These are phyloP conservation scores for Plantago major DNA, from an alignment of 257 asterid species.

Conservation along the genomic window DNA sequence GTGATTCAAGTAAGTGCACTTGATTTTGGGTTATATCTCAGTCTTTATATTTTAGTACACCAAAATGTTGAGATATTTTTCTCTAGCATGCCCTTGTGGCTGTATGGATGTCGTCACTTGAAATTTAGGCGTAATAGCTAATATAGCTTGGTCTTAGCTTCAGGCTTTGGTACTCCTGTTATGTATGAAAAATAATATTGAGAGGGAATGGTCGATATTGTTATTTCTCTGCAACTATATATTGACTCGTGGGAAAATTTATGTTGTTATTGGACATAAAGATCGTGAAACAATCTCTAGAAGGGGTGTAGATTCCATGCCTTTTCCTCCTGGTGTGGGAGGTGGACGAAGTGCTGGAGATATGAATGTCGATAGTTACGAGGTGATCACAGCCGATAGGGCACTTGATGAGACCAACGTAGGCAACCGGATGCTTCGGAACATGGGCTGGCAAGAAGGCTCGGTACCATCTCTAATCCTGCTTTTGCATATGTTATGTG, in stretches of 20 bases:
- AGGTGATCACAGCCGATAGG: slow-evolving; percentile 80
- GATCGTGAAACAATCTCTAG: slow-evolving; percentile 71
- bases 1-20: slow-evolving; percentile 80
- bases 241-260: slow-evolving; percentile 72
- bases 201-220: slow-evolving; percentile 48
- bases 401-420: slow-evolving; percentile 93
- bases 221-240: slow-evolving; percentile 37
- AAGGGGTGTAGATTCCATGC: slow-evolving; percentile 91
- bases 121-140: slow-evolving; percentile 25
- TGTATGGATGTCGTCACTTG: slow-evolving; percentile 24
- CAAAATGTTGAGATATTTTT: slow-evolving; percentile 20
- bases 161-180: slow-evolving; percentile 34
- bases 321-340: slow-evolving; percentile 99
- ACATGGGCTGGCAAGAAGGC: slow-evolving; percentile 99
- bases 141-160: slow-evolving; percentile 33
- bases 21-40: slow-evolving; percentile 17
- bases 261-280: slow-evolving; percentile 61
- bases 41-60: neutral
- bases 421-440: slow-evolving; percentile 97
- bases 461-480: slow-evolving; percentile 82
- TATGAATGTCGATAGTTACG: slow-evolving; percentile 61
- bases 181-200: slow-evolving; percentile 31
- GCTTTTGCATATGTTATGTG: slow-evolving; percentile 19
- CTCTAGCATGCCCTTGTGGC: slow-evolving; percentile 25
- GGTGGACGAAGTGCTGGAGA: slow-evolving; percentile 85